Evolutionary conservation across 202 grass and related monocot genomes (phyloP), one percentile per base, ranked within the genome.

Genomic region (Musa balbisiana): DNA sequence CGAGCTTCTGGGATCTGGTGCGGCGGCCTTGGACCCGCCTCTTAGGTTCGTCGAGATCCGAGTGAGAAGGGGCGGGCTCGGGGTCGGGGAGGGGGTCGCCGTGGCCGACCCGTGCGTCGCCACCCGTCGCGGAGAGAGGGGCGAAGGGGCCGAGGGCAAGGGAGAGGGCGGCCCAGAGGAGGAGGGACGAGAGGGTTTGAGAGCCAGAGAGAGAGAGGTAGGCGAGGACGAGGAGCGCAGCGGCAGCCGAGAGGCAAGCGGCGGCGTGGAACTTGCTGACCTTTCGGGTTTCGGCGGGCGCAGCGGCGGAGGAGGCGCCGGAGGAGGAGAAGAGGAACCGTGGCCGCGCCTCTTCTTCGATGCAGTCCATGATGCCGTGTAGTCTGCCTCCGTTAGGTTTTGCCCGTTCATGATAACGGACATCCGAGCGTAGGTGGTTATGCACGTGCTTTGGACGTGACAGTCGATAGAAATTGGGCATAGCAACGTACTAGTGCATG

Each of bases 131-230:
- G 11, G 79, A 87, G 76, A 53, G 66, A 13, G 94, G 94, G 21
- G 84, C 86, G 71, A 97, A 93, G 24, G 94, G 86, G 3, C 79
- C 90, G 62, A 98, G 81, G 65, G 93, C 63, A 62, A 98, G 83
- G 63, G 87, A 91, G 17, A 83, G 26, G 0, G 90, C 82, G 83
- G 78, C 12, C 94, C 90, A 93, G 55, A 89, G 10, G 76, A 88
- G 64, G 81, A 91, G 1, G 70, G 90, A 82, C 8, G 89, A 71
- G 60, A 89, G 78, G 51, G 80, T 53, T 56, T 87, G 82, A 76
- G 81, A 89, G 10, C 51, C 54, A 2, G 73, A 53, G 26, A 79
- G 76, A 55, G 85, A 51, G 23, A 84, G 82, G 89, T 84, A 92
- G 53, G 81, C 83, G 2, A 83, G 74, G 60, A 80, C 51, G 74